phyloP scores from a whole-genome alignment of 768 basidiomycete species.

The Serendipita sp. region DNA sequence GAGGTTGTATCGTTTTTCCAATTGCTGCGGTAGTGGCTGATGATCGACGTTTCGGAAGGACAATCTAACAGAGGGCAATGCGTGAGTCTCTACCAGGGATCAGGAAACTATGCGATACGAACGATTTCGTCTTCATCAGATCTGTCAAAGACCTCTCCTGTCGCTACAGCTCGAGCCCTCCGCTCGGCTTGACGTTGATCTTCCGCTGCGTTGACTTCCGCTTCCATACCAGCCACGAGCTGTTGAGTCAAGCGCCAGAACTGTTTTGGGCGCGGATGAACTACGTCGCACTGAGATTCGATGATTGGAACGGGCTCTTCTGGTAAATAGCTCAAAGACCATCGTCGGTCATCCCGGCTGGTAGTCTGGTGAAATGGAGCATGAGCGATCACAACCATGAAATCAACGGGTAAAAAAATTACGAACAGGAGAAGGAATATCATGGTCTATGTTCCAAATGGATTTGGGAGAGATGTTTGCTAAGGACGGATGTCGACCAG shows the following conservation, averaged over 20 bases:
- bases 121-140: constrained; percentile 4
- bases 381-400: not conserved
- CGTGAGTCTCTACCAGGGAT: not conserved
- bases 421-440: not conserved
- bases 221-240: not conserved
- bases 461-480: constrained; percentile 1
- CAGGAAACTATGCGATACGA: not conserved
- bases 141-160: not conserved
- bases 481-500: not conserved
- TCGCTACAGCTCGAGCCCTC: not conserved
- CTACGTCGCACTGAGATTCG: not conserved
- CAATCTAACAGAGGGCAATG: not conserved
- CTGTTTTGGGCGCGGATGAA: not conserved
- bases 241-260: not conserved
- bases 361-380: not conserved
- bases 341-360: not conserved
- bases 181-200: not conserved
- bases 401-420: not conserved
- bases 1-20: too few relatives aligned
- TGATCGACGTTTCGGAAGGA: not conserved
- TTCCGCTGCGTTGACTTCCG: not conserved
- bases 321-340: not conserved
- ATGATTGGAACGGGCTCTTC: not conserved
- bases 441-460: not conserved
- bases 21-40: not conserved